Base-by-base conservation (phyloP, 129 eudicot genomes). In the Escallonia rubra region DNA sequence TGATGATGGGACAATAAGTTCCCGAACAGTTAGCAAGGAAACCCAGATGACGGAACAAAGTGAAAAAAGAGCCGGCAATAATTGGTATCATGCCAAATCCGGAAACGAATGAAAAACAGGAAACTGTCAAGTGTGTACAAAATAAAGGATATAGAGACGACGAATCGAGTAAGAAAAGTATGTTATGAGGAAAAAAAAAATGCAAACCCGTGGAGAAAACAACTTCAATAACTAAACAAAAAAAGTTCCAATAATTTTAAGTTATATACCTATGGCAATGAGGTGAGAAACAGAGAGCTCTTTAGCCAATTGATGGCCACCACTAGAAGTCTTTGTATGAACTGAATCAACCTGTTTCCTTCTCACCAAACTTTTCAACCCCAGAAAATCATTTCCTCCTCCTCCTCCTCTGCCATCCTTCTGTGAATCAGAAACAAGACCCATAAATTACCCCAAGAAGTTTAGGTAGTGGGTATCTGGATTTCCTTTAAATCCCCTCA, bases 281-380 rank as follows among this genome's bases (percentile, higher is more conserved):
- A 92, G 89, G 73, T 92, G 98, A 70, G 86, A 78, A 59, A 92
- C 59, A 9, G 98, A 81, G 59, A 92, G 69, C 41, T 87, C 95
- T 76, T 92, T 92, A 15, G 98, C 98, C 81, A 92, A 86, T 63
- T 83, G 91, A 78, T 80, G 95, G 44, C 77, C 92, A 45, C 79
- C 54, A 7, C 72, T 72, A 42, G 89, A 80, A 5, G 87, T 62
- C 59, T 85, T 86, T 0, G 86, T 61, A 71, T 86, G 87, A 64
- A 65, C 60, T 0, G 96, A 92, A 84, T 92, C 98, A 40, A 92
- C 98, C 82, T 89, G 83, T 73, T 91, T 91, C 61, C 98, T 88
- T 78, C 98, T 92, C 62, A 88, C 84, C 67, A 88, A 71, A 72
- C 86, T 73, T 59, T 72, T 85, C 39, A 88, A 79, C 76, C 79